Conservation (phyloP, 768 basidiomycete genomes). For the Kwoniella pini region DNA sequence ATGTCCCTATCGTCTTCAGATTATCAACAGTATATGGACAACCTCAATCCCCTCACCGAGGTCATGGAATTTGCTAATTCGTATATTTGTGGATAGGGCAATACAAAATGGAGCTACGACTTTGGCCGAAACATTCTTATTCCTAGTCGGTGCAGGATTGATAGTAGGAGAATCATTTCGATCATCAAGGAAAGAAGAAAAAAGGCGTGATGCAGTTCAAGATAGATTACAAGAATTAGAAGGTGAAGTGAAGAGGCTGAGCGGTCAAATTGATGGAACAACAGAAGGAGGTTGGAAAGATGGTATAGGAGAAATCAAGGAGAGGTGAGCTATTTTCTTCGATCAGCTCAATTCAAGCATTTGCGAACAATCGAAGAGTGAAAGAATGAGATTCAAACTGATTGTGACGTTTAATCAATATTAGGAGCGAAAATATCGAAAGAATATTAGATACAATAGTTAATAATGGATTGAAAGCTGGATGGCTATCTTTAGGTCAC, state of each 20-base stretch:
- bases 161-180: slow-evolving; percentile 48
- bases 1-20: background rate
- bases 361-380: background rate
- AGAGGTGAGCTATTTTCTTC: slow-evolving; percentile 30
- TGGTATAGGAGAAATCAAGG: slow-evolving; percentile 25
- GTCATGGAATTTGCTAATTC: too few relatives aligned
- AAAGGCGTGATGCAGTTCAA: slow-evolving; percentile 43
- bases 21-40: too few relatives aligned
- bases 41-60: background rate
- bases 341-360: background rate
- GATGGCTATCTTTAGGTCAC: slow-evolving; percentile 46
- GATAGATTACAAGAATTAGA: slow-evolving; percentile 43
- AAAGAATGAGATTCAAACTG: too few relatives aligned
- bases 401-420: too few relatives aligned
- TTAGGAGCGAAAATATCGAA: slow-evolving; percentile 41
- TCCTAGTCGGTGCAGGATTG: slow-evolving; percentile 48
- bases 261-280: slow-evolving; percentile 16
- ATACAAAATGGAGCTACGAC: slow-evolving; percentile 53
- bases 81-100: slow-evolving; percentile 31
- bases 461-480: slow-evolving; percentile 37
- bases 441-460: slow-evolving; percentile 40
- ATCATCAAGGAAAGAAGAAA: slow-evolving; percentile 44
- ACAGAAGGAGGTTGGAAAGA: slow-evolving; percentile 11
- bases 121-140: slow-evolving; percentile 52
- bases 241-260: slow-evolving; percentile 29